Evolutionary conservation across 345 rosid genomes (phyloP), one percentile per base, ranked within the genome.

Genomic region (Populus pruinosa): DNA sequence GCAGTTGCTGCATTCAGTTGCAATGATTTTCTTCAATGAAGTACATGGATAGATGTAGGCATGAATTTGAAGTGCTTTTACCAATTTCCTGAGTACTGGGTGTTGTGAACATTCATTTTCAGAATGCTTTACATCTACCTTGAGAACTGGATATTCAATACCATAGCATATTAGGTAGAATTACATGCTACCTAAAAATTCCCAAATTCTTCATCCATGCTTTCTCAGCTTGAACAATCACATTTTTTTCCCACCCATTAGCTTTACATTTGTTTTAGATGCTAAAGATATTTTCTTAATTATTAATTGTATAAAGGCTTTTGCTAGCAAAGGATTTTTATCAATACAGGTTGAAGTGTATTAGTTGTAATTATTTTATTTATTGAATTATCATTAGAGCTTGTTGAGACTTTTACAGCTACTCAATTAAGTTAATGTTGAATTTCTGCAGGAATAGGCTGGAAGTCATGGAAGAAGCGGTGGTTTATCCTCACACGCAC

Each of bases 381-480:
- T 16, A 67, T 66, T 29, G 53, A 20, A 66, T 67, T 39, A 27
- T 10, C 71, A 9, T 53, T 56, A 50, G 55, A 35, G 35, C 76
- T 18, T 71, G 2, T 78, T 36, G 41, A 39, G 21, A 25, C 16
- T 7, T 67, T 33, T n/a, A 3, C 68, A 56, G 36, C 16, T 8
- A n/a, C 65, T 33, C 62, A 70, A 64, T 11, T 70, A 70, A 64
- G 29, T 16, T 64, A 41, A 4, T 74, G 41, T 68, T 76, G 66
- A 62, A 61, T 72, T 79, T 77, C 56, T 88, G 86, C 88, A 96
- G 99, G 99, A 76, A 83, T 96, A 80, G 97, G 99, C 79, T 96
- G 99, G 99, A 96, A 92, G 78, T 96, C 98, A 75, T 96, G 99
- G 99, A 96, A 96, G 88, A 96, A 89, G 83, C 98, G 99, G 64